These are phyloP conservation scores for Orbilia ellipsospora DNA, from an alignment of 2,329 filamentous ascomycete genomes.

Conservation along the genomic window DNA sequence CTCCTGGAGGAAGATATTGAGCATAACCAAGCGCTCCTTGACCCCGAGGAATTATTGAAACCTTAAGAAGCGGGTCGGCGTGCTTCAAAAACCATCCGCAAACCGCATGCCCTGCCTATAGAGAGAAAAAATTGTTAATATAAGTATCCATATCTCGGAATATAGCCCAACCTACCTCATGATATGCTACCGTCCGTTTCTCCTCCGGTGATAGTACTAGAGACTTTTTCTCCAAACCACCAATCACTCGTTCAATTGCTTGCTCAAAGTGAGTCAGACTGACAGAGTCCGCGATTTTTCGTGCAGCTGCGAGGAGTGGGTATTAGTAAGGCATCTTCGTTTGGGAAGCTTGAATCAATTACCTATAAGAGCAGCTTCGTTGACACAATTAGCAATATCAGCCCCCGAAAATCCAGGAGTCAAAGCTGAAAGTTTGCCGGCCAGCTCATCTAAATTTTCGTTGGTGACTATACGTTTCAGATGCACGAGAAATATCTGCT, in stretches of 20 bases:
- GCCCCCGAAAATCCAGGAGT: slow-evolving; percentile 97
- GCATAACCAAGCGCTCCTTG: slow-evolving; percentile 94
- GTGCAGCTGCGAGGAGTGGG: slow-evolving; percentile 73
- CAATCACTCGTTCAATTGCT: slow-evolving; percentile 96
- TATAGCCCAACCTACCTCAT: slow-evolving; percentile 69
- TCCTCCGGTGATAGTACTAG: slow-evolving; percentile 91
- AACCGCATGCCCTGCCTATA: slow-evolving; percentile 86
- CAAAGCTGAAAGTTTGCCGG: slow-evolving; percentile 87
- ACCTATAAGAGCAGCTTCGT: slow-evolving; percentile 97
- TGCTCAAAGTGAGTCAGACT: slow-evolving; percentile 93
- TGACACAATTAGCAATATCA: slow-evolving; percentile 98
- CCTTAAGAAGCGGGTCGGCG: slow-evolving; percentile 96
- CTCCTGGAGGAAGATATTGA: slow-evolving; percentile 90
- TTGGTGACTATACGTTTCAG: slow-evolving; percentile 92
- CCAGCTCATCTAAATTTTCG: slow-evolving; percentile 87
- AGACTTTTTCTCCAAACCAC: slow-evolving; percentile 96
- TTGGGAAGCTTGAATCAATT: slow-evolving; percentile 62
- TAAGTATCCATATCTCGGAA: neutral
- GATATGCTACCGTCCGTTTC: slow-evolving; percentile 96
- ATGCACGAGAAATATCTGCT: slow-evolving; percentile 96
- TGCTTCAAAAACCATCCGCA: slow-evolving; percentile 98
- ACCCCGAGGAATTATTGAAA: slow-evolving; percentile 96
- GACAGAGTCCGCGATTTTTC: slow-evolving; percentile 81
- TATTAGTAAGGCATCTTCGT: slow-evolving; percentile 11
- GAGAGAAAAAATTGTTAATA: neutral